These are phyloP conservation scores for Phytopythium chamaehyphon DNA, from an alignment of 352 stramenopile genomes.

Conservation along the genomic window DNA sequence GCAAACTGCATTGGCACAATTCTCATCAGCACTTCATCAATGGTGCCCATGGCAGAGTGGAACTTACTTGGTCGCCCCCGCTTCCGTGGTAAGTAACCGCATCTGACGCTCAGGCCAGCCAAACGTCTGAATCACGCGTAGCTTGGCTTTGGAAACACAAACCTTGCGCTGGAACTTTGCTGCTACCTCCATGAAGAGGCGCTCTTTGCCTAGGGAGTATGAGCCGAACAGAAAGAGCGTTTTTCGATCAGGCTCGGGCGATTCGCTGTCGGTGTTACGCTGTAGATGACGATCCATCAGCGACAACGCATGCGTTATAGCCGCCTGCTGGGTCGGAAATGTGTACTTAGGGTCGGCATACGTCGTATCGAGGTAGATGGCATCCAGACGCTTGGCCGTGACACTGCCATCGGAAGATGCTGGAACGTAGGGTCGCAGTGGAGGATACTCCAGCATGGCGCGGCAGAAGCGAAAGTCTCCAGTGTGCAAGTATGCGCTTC, in stretches of 20 bases:
- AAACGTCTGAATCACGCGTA: conserved; percentile 86
- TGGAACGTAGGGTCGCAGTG: conserved; percentile 44
- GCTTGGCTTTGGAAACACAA: conserved; percentile 72
- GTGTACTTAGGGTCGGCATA: conserved; percentile 95
- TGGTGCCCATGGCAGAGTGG: too few relatives aligned
- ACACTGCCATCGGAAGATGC: conserved; percentile 14
- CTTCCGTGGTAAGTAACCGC: conserved; percentile 84
- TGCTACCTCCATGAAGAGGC: conserved; percentile 94
- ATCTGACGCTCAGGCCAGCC: conserved; percentile 80
- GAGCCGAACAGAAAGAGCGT: conserved; percentile 94
- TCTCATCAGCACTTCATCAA: too few relatives aligned
- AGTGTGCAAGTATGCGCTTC: conserved; percentile 91
- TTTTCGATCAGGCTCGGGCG: conserved; percentile 33
- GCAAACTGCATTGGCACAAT: conserved; percentile 49
- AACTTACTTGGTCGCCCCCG: conserved; percentile 61
- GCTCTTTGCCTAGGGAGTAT: conserved; percentile 97
- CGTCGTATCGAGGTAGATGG: conserved; percentile 96
- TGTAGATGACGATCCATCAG: conserved; percentile 51
- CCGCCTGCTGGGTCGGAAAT: conserved; percentile 88
- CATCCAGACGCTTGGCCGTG: conserved; percentile 43
- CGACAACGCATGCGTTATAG: conserved; percentile 52
- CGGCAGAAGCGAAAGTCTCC: conserved; percentile 81
- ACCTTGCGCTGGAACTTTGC: conserved; percentile 66
- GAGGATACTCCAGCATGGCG: conserved; percentile 62
- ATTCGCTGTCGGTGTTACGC: not conserved